Conservation (phyloP, 768 basidiomycete genomes). For the Candolleomyces eurysporus region DNA sequence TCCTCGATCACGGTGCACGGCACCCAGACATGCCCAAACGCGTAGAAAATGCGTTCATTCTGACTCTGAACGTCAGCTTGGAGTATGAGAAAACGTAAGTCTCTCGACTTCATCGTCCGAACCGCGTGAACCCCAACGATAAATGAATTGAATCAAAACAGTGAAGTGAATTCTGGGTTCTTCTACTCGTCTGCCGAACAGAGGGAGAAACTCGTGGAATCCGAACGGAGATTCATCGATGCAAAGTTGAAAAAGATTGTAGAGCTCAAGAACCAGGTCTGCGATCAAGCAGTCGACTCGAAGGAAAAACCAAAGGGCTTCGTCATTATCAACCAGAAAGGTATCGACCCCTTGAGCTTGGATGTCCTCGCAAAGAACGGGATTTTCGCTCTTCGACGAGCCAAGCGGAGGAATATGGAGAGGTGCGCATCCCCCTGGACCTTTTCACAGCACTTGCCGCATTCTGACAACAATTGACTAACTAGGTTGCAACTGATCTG, state of each 20-base stretch:
- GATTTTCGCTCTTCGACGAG: constrained; percentile 89
- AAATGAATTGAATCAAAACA: constrained; percentile 31
- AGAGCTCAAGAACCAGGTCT: constrained; percentile 93
- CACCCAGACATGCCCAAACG: constrained; percentile 99
- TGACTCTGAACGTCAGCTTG: constrained; percentile 94
- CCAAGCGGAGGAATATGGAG: constrained; percentile 99
- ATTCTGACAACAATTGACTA: constrained; percentile 26
- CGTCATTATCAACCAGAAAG: constrained; percentile 98
- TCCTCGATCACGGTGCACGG: constrained; percentile 94
- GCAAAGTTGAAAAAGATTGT: constrained; percentile 94
- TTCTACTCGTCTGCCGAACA: constrained; percentile 99
- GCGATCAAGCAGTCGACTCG: constrained; percentile 85
- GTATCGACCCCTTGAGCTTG: constrained; percentile 95
- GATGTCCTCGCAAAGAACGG: constrained; percentile 97
- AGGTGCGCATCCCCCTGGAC: constrained; percentile 47
- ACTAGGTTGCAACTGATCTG: constrained; percentile 86
- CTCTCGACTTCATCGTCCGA: too few relatives aligned
- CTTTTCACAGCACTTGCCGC: constrained; percentile 1
- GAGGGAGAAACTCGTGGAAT: constrained; percentile 97
- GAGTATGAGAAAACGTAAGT: constrained; percentile 99
- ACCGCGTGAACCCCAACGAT: neutral
- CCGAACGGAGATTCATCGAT: constrained; percentile 92
- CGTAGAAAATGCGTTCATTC: constrained; percentile 91
- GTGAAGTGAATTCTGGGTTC: constrained; percentile 99
- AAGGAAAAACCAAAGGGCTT: constrained; percentile 84